Evolutionary conservation across 2,329 filamentous ascomycete genomes (phyloP).

Genomic region (Cadophora sp.): DNA sequence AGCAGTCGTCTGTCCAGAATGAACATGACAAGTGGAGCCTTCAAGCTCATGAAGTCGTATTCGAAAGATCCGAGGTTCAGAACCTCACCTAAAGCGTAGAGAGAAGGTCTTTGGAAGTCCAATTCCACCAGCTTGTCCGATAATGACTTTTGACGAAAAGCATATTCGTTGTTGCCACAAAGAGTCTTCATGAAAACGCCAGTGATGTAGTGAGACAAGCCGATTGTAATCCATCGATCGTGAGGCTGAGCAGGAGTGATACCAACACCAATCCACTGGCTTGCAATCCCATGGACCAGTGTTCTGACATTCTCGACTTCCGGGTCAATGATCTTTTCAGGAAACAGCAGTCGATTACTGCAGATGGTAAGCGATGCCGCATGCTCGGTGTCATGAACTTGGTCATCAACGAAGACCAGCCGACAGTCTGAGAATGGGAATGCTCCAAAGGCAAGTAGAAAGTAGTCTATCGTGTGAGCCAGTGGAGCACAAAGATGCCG

Average conservation of each 20-base stretch:
- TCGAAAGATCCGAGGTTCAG: constrained; percentile 85
- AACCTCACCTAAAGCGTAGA: constrained; percentile 79
- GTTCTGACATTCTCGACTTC: constrained; percentile 82
- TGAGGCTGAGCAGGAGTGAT: constrained; percentile 81
- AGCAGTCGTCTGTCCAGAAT: constrained; percentile 91
- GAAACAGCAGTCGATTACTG: constrained; percentile 85
- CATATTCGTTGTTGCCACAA: constrained; percentile 93
- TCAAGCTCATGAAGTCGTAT: constrained; percentile 87
- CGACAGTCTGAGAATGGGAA: constrained; percentile 95
- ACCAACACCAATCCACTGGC: constrained; percentile 94
- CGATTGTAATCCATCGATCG: constrained; percentile 89
- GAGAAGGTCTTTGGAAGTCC: constrained; percentile 81
- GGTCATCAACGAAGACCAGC: constrained; percentile 91
- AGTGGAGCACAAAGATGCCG: constrained; percentile 87
- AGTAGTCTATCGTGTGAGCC: constrained; percentile 87
- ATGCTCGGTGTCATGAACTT: constrained; percentile 75
- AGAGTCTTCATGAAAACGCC: constrained; percentile 90
- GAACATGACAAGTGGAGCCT: constrained; percentile 89
- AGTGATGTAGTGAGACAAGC: constrained; percentile 93
- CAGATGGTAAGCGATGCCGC: constrained; percentile 86
- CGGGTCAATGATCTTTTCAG: constrained; percentile 83
- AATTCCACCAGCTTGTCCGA: constrained; percentile 82
- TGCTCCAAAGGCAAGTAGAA: constrained; percentile 85
- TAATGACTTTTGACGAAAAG: constrained; percentile 85
- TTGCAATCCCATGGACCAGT: constrained; percentile 83